Evolutionary conservation across 2,329 filamentous ascomycete species (phyloP).

Genomic region (Huntiella decipiens): DNA sequence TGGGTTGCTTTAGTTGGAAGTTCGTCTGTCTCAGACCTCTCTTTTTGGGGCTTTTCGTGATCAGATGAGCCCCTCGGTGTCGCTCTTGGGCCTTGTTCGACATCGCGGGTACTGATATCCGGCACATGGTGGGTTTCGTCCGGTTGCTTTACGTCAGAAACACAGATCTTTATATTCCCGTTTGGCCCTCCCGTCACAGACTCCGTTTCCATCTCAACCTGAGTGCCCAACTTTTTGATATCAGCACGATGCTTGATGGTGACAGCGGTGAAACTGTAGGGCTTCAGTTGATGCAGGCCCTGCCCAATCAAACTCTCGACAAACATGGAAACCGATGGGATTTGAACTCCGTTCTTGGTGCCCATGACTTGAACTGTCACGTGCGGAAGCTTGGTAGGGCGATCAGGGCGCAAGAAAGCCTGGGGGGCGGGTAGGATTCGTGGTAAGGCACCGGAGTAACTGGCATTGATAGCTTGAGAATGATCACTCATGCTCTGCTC

Average conservation of each 20-base stretch:
- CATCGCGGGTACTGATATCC: too few relatives aligned
- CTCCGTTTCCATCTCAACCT: too few relatives aligned
- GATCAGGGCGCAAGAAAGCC: slow-evolving; percentile 36
- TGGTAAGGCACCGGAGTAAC: slow-evolving; percentile 36
- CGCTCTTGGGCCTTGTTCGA: too few relatives aligned
- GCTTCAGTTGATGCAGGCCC: slow-evolving; percentile 24
- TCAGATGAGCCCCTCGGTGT: too few relatives aligned
- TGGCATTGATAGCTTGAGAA: slow-evolving; percentile 39
- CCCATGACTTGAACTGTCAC: slow-evolving; percentile 35
- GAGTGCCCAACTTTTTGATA: slow-evolving; percentile 6
- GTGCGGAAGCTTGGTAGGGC: slow-evolving; percentile 36
- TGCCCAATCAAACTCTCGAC: slow-evolving; percentile 22
- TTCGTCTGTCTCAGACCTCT: too few relatives aligned
- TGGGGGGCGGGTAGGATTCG: slow-evolving; percentile 44
- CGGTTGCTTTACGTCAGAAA: too few relatives aligned
- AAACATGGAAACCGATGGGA: slow-evolving; percentile 40
- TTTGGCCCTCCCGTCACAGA: too few relatives aligned
- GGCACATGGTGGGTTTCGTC: too few relatives aligned
- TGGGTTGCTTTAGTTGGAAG: too few relatives aligned
- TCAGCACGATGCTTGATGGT: slow-evolving; percentile 28
- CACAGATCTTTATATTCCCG: too few relatives aligned
- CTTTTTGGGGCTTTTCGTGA: too few relatives aligned
- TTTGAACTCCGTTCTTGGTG: slow-evolving; percentile 35
- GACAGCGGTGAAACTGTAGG: slow-evolving; percentile 26
- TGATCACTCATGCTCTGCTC: slow-evolving; percentile 40